Evolutionary conservation across 768 basidiomycete genomes (phyloP).

Genomic region (Ephemerocybe angulata): DNA sequence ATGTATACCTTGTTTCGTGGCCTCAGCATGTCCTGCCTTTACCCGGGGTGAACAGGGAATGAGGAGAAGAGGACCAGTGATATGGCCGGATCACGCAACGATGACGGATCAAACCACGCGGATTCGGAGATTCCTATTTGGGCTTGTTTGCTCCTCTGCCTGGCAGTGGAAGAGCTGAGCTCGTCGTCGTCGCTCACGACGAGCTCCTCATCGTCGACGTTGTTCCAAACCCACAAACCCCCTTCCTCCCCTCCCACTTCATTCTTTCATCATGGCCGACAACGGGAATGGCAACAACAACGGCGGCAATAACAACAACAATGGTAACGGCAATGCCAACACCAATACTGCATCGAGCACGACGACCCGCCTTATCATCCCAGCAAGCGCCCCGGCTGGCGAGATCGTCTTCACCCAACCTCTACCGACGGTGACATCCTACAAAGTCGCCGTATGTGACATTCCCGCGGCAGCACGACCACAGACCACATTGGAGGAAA

Average conservation of each 20-base stretch:
- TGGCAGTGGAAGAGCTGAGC: not conserved
- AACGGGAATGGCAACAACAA: not conserved
- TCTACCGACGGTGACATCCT: constrained; percentile 76
- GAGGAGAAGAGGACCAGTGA: not conserved
- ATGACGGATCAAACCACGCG: not conserved
- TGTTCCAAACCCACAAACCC: no score
- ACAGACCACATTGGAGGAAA: no score
- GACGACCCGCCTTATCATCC: constrained; percentile 17
- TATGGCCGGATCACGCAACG: not conserved
- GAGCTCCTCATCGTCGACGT: not conserved
- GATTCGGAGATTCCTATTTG: not conserved
- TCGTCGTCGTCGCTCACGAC: not conserved
- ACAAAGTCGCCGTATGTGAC: constrained; percentile 86
- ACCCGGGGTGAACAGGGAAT: no score
- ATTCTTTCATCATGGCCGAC: not conserved
- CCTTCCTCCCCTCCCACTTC: not conserved
- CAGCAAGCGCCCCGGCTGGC: constrained; percentile 45
- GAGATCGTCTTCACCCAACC: constrained; percentile 76
- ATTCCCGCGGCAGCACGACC: constrained; percentile 75
- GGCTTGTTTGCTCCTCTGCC: not conserved
- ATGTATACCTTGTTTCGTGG: no score
- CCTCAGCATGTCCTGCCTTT: no score
- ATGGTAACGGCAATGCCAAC: not conserved
- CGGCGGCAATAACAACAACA: not conserved
- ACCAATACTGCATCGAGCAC: no score